A percentile compares a stretch with the other conserved stretches of the same genome.
Conservation (phyloP, 2,329 filamentous ascomycete genomes). For the Pseudogymnoascus sp. region DNA sequence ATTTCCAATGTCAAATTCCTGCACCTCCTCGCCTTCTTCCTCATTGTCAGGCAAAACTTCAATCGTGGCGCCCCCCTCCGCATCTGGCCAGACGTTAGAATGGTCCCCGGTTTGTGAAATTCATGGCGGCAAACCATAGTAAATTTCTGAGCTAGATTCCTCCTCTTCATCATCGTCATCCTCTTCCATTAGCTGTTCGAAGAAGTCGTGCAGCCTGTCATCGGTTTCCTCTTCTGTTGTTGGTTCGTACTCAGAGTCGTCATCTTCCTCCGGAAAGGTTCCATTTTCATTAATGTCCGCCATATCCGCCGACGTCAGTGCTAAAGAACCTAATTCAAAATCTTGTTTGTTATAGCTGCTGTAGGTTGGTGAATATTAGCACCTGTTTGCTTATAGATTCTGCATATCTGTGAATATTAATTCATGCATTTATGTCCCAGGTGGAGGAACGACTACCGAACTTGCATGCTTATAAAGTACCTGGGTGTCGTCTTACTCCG, state of each 20-base stretch:
- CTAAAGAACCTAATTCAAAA: background rate
- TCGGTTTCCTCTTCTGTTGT: constrained; percentile 32
- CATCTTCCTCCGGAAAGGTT: constrained; percentile 29
- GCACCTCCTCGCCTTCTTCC: background rate
- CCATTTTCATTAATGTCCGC: background rate
- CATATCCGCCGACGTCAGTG: constrained; percentile 3
- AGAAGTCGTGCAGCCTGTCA: constrained; percentile 26
- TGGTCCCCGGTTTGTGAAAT: background rate
- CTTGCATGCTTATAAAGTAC: constrained; percentile 7
- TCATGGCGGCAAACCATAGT: background rate
- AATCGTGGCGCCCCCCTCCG: constrained; percentile 17
- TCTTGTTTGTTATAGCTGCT: background rate
- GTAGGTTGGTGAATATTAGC: background rate
- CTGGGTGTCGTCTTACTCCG: constrained; percentile 8
- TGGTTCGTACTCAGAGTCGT: constrained; percentile 45
- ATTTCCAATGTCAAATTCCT: constrained; percentile 1
- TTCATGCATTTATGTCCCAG: background rate
- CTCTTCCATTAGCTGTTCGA: constrained; percentile 18
- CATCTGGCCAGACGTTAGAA: constrained; percentile 8
- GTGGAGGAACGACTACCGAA: background rate
- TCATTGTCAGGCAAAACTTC: constrained; percentile 21
- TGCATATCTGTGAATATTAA: background rate
- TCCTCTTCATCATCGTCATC: constrained; percentile 24
- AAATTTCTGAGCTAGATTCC: background rate
- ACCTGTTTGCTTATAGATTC: background rate